Base-by-base conservation (phyloP, 345 rosid genomes). In the Brassica incana region DNA sequence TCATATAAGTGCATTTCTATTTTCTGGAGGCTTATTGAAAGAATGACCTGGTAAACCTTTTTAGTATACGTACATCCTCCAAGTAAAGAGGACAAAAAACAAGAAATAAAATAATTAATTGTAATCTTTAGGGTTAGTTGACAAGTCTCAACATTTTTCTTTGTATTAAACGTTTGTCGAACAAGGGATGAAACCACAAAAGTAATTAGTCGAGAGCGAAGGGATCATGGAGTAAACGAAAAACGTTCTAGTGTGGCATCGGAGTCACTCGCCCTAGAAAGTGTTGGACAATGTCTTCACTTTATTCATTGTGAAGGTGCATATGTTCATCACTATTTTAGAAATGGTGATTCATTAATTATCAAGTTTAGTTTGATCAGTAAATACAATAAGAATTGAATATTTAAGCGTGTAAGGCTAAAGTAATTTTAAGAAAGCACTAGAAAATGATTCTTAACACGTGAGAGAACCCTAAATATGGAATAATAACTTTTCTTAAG, bases 161-260 rank as follows among this genome's bases (percentile, higher is more conserved):
- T 29, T 32, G 27, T 62, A 12, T 12, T 12, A 62, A 29, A 29
- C 36, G 15, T 12, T 12, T 60, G n/a, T 62, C 35, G 8, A 62
- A 62, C 66, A 62, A 62, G 66, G 38, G 67, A 63, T 61, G 35
- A 61, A 60, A 60, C 65, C 65, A 60, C 65, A 25, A 62, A 62
- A 3, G 14, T 3, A 62, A 29, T 29, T 14, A 63, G 38, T 3
- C 4, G 8, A 14, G 18, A 29, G 18, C 7, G 15, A 63, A 5
- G 36, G 40, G 67, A 30, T 64, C 43, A 32, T 64, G 67, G 33
- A 7, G 11, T 7, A 6, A 7, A 63, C 43, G 11, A 32, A 64
- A 3, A 32, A 7, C 25, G 64, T 60, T 60, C 5, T 60, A 60
- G 33, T 60, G 32, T 60, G 32, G 64, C 29, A 59, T 59, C 32